Base-by-base conservation (phyloP, 2,329 filamentous ascomycete species). In the Ceratocystis huliohia region DNA sequence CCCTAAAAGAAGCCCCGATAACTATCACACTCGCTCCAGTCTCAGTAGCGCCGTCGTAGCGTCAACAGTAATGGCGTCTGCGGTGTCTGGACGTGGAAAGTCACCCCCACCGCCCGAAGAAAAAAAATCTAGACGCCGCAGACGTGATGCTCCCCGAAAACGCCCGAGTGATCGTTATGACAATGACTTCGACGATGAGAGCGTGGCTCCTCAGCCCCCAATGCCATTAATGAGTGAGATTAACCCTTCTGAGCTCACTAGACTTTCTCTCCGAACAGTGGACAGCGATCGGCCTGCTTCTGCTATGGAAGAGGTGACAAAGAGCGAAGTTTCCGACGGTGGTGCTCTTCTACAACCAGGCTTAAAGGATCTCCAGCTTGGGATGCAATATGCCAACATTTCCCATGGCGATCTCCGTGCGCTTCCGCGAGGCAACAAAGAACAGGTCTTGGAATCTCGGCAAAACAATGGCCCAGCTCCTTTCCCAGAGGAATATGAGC, bases 191-290 rank as follows among this genome's bases (percentile, higher is more conserved):
- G 78, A 82, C 1, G 78, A 82, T 68, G 81, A 84, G 64, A 79
- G 85, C 22, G 68, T 66, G 62, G 83, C 89, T 15, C 79, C 79
- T 8, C 75, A 76, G 4, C 88, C 91, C 5, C 89, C 89, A 5
- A 91, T 96, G 87, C 93, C 93, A 2, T 81, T 96, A 69, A 87
- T 88, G 75, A 96, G 92, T 75, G 89, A 91, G 66, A 84, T 96
- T 67, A 88, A 89, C 70, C 84, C 88, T 53, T 96, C 93, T 0
- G 92, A 96, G 64, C 76, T 96, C 66, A 97, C 93, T 0, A 83
- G 93, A 71, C 88, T 88, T 17, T 96, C 93, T 0, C 89, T 97
- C 65, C 77, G 94, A 20, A 94, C 92, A 4, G 88, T 89, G 37
- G 86, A 88, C 33, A 89, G 89, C 0, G 89, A 90, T 69, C 80